Base-by-base conservation (phyloP, 768 basidiomycete genomes). In the Mrakia frigida region DNA sequence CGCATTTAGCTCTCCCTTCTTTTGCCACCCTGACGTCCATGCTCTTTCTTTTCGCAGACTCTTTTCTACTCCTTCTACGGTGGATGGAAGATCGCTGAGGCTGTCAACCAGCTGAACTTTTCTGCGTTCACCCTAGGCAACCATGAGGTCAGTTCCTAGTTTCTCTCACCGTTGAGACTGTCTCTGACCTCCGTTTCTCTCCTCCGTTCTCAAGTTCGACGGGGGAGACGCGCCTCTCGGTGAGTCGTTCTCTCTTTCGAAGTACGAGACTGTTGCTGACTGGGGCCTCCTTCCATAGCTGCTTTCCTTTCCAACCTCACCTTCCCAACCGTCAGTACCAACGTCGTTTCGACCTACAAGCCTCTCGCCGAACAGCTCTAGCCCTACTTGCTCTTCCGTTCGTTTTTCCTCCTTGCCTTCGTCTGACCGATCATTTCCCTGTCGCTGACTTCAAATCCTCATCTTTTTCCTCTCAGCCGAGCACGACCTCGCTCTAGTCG, bases 251-350 rank as follows among this genome's bases (percentile, higher is more conserved):
- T 18, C 13, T 14, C 16, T 14, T 18, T 50, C 18, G 18, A n/a
- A n/a, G n/a, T n/a, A n/a, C n/a, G n/a, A n/a, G n/a, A n/a, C n/a
- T n/a, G n/a, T n/a, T n/a, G n/a, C n/a, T n/a, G n/a, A n/a, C n/a
- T n/a, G n/a, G n/a, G n/a, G n/a, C n/a, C n/a, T n/a, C n/a, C n/a
- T n/a, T n/a, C n/a, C 28, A 13, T 13, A 69, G 67, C 35, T 14
- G 61, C 61, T 4, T 74, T 75, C 68, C 74, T 75, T 31, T 78
- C 80, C 70, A 86, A 86, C 69, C 83, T 87, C 72, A 86, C 83
- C 3, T 84, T 86, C 81, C 86, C 86, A 3, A 81, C 85, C 76
- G 84, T 87, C 77, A 86, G 85, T 37, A 84, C 85, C 78, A 87
- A 87, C 81, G 37, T 61, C 73, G 53, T 63, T 65, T 84, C 85